These are phyloP conservation scores for Fonsecaea multimorphosa DNA, from an alignment of 2,329 filamentous ascomycete species.

Conservation along the genomic window DNA sequence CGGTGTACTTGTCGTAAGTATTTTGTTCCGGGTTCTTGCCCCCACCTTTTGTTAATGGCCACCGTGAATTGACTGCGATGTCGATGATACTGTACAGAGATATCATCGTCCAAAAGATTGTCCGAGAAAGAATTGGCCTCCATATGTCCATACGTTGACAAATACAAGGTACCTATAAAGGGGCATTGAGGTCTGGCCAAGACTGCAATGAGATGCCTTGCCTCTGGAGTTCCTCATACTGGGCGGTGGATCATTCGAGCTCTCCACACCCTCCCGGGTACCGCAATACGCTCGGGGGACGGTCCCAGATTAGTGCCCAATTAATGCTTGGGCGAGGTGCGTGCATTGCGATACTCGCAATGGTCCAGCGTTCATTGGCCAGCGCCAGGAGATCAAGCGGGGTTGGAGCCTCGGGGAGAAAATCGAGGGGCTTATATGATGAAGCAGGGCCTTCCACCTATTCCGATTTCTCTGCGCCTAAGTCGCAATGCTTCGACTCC, in stretches of 20 bases:
- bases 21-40: too few relatives aligned
- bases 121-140: background rate
- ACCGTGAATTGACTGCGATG: background rate
- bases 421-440: background rate
- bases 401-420: background rate
- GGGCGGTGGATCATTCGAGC: background rate
- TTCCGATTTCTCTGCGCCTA: background rate
- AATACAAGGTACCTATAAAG: background rate
- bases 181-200: too few relatives aligned
- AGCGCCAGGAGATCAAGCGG: background rate
- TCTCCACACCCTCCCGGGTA: background rate
- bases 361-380: background rate
- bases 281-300: background rate
- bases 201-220: background rate
- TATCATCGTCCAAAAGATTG: background rate
- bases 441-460: background rate
- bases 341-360: background rate
- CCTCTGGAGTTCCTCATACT: background rate
- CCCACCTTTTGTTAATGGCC: too few relatives aligned
- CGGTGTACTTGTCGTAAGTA: too few relatives aligned
- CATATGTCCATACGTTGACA: background rate
- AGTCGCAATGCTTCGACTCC: background rate
- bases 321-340: too few relatives aligned
- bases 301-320: background rate
- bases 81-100: background rate